Evolutionary conservation across 495 filamentous ascomycete species (phyloP), one percentile per base, ranked within the genome.

Genomic region (Talaromyces liani): DNA sequence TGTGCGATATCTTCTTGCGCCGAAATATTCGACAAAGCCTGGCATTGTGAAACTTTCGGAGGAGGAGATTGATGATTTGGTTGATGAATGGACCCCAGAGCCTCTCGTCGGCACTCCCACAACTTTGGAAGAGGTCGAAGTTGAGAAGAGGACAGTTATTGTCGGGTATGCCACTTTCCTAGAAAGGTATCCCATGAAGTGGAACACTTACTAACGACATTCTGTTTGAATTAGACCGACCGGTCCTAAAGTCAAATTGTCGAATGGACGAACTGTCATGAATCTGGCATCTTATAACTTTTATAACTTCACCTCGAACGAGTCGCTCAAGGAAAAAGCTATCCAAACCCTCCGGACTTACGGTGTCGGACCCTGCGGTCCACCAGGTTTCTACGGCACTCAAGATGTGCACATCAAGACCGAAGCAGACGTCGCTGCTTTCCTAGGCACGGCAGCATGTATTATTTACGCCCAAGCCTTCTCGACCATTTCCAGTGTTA

Each of bases 401-500:
- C 95, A 99, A 71, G 94, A 99, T 77, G 92, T 99, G 20, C 95
- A 99, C 74, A 92, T 97, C 85, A 91, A 93, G 78, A 91, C 90
- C 2, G 95, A 99, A 74, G 88, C 90, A 47, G 93, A 99, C 74
- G 92, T 99, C 71, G 91, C 94, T 3, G 82, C 87, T 22, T 94
- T 90, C 73, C 74, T 99, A 14, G 94, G 94, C 8, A 88, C 89
- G 18, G 84, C 91, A 36, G 87, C 87, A 36, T 94, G 91, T 71
- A 97, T 99, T 65, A 83, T 98, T 55, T 98, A 99, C 72, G 87
- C 94, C 0, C 94, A 99, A 69, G 88, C 92, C 0, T 97, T 99
- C 71, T 93, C 90, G 6, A 97, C 94, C 39, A 96, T 98, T 63
- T 91, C 89, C 0, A 91, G 87, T 71, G 92, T 98, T 57, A 96